Evolutionary conservation across 2,329 filamentous ascomycete genomes (phyloP).

Genomic region (Aspergillus quadrilineatus): DNA sequence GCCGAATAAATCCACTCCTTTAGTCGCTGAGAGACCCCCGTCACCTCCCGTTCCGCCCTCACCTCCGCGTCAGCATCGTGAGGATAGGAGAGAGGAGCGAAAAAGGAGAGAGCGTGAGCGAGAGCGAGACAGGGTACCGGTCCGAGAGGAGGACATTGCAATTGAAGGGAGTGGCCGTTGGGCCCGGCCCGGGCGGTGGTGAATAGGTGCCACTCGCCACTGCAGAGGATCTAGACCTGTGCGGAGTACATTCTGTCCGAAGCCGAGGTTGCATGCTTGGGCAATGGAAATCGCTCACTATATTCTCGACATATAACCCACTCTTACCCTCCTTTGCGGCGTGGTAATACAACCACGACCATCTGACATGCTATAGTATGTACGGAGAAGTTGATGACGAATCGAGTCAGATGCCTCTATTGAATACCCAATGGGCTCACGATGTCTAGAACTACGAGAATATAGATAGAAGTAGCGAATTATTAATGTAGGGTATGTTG

Average conservation of each 20-base stretch:
- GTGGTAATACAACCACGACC: background rate
- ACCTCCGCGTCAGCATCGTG: slow-evolving; percentile 21
- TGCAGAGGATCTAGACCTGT: background rate
- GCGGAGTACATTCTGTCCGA: background rate
- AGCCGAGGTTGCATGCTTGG: background rate
- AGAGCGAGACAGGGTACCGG: background rate
- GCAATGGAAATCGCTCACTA: background rate
- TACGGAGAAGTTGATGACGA: background rate
- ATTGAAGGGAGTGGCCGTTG: slow-evolving; percentile 19
- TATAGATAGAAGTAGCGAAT: no score
- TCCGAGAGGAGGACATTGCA: slow-evolving; percentile 22
- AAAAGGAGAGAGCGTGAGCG: slow-evolving; percentile 24
- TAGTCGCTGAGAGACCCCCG: slow-evolving; percentile 18
- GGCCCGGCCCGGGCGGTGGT: slow-evolving; percentile 17
- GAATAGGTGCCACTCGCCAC: background rate
- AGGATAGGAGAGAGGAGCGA: slow-evolving; percentile 21
- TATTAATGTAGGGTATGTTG: background rate
- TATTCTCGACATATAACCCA: background rate
- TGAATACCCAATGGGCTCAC: background rate
- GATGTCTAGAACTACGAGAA: no score
- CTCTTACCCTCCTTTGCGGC: background rate
- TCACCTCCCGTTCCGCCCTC: slow-evolving; percentile 20
- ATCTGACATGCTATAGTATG: background rate
- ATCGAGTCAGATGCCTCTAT: background rate
- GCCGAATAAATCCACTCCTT: slow-evolving; percentile 15